Conservation (phyloP, 164 flowering plant species). For the Nelumbo lutea region DNA sequence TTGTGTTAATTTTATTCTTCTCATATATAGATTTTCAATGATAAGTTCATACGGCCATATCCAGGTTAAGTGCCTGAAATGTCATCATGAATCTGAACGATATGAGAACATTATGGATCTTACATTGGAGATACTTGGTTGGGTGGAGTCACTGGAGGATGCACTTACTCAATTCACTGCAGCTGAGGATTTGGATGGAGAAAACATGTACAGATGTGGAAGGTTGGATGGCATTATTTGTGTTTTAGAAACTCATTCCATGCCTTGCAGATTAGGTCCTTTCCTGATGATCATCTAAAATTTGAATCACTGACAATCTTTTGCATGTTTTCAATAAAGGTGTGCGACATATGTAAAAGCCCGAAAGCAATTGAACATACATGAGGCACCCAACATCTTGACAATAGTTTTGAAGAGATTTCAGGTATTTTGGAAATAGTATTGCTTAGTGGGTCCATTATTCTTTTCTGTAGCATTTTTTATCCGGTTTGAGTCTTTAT, state of each 20-base stretch:
- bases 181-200: conserved; percentile 85
- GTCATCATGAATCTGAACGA: conserved; percentile 69
- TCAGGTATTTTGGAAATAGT: conserved; percentile 44
- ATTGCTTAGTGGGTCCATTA: neutral
- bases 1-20: neutral
- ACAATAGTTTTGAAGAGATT: conserved; percentile 89
- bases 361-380: conserved; percentile 65
- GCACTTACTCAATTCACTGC: conserved; percentile 77
- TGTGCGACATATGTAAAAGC: conserved; percentile 84
- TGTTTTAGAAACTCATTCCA: neutral
- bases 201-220: conserved; percentile 87
- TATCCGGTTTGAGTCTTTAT: neutral
- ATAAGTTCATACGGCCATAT: conserved; percentile 2
- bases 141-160: conserved; percentile 84
- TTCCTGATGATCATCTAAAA: conserved; percentile 1
- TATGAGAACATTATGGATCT: conserved; percentile 91
- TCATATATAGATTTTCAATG: neutral
- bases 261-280: neutral
- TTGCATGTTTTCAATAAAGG: conserved; percentile 30
- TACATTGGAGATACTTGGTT: conserved; percentile 76
- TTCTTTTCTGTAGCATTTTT: neutral
- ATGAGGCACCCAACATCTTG: conserved; percentile 85
- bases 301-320: conserved; percentile 2
- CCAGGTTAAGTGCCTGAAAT: conserved; percentile 76
- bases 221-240: conserved; percentile 38